phyloP scores from a whole-genome alignment of 2,329 filamentous ascomycete species.

The Bretziella fagacearum region DNA sequence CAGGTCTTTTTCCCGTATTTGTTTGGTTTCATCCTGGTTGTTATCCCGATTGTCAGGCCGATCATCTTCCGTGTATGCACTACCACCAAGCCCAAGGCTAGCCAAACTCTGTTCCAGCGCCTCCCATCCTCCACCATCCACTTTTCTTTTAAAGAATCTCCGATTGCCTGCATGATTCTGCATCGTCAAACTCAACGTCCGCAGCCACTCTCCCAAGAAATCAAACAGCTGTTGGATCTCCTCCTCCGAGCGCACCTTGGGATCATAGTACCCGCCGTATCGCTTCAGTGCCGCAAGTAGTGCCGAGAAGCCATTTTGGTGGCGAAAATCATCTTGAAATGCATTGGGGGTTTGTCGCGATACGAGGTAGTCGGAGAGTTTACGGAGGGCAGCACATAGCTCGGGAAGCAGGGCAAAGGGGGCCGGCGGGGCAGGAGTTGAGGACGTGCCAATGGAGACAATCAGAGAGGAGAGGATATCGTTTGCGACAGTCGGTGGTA shows the following conservation, averaged over 20 bases:
- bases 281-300: constrained; percentile 52
- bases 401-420: constrained; percentile 31
- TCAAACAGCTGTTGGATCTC: constrained; percentile 51
- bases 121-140: constrained; percentile 64
- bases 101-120: constrained; percentile 56
- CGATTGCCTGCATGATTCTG: constrained; percentile 70
- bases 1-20: constrained; percentile 42
- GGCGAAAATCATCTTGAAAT: constrained; percentile 66
- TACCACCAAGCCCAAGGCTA: constrained; percentile 47
- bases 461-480: constrained; percentile 41
- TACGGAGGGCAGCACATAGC: constrained; percentile 40
- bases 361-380: constrained; percentile 47
- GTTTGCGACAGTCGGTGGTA: constrained; percentile 39
- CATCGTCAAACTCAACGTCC: constrained; percentile 58
- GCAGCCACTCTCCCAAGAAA: constrained; percentile 53
- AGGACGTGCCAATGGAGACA: constrained; percentile 28
- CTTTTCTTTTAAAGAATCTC: constrained; percentile 64
- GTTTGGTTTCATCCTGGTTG: not conserved
- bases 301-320: constrained; percentile 60
- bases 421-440: constrained; percentile 17
- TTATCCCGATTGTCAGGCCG: not conserved
- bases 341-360: constrained; percentile 29
- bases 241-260: constrained; percentile 39
- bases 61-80: too few species aligned
- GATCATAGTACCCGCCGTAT: constrained; percentile 61